Base-by-base conservation (phyloP, 306 rosid genomes). In the Mucuna pruriens region DNA sequence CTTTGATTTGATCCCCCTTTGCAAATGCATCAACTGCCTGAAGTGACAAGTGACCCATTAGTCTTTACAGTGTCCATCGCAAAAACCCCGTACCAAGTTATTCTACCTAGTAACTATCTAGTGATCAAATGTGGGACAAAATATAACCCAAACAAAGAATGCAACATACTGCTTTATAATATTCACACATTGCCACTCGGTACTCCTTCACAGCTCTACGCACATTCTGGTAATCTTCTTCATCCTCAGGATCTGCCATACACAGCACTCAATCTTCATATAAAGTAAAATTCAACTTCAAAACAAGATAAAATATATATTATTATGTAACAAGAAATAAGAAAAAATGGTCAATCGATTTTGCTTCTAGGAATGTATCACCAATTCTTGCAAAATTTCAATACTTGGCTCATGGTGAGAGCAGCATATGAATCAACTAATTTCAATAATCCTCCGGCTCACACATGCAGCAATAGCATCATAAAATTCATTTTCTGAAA, bases 21-120 rank as follows among this genome's bases (percentile, higher is more conserved):
- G 88, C 77, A 84, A 78, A 89, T 84, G 94, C 96, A n/a, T 88
- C 97, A 46, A 91, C 80, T 67, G 97, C 98, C 99, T 93, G 85
- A 45, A 36, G 51, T 66, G 38, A 48, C 79, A 85, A 77, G 81
- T 72, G 80, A 84, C 66, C 63, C 51, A 74, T 70, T 63, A 72
- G 74, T 46, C 44, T 82, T 81, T 58, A 72, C 51, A 85, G 66
- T 75, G 83, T 64, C 26, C 23, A 72, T 73, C 80, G 39, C 55
- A 66, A 45, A 71, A 49, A 46, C 71, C 82, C 25, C 23, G 33
- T 11, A 62, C 34, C 62, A 25, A 69, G 70, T 63, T 25, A 69
- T 33, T 67, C 49, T 3, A 2, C 33, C 17, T 33, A 61, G 51
- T 19, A 77, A 42, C 29, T 71, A 73, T 45, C 60, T 46, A 68